phyloP scores from a whole-genome alignment of 345 rosid genomes.

The Eucalyptus pauciflora region DNA sequence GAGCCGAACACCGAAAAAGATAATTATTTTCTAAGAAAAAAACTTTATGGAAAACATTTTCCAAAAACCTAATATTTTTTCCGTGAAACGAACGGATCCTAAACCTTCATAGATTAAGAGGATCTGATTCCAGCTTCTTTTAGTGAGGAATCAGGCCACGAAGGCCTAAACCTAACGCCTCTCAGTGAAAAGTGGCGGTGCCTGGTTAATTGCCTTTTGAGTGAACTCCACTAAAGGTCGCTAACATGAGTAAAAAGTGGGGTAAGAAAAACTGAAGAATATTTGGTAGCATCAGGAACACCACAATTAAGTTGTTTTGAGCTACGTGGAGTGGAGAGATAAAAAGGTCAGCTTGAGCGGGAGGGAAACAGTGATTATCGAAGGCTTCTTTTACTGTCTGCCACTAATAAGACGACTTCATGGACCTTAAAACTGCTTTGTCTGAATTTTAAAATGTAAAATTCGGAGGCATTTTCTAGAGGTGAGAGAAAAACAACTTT shows the following conservation, averaged over 20 bases:
- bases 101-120: background rate
- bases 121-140: background rate
- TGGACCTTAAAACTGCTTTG: too few relatives aligned
- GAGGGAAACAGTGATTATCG: background rate
- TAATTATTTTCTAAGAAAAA: too few relatives aligned
- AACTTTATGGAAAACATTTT: too few relatives aligned
- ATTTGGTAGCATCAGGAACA: background rate
- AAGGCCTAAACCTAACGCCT: background rate
- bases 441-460: accelerated
- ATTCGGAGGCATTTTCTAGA: too few relatives aligned
- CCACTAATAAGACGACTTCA: background rate
- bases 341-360: background rate
- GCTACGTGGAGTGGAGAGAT: background rate
- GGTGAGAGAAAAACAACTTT: too few relatives aligned
- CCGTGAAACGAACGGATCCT: too few relatives aligned
- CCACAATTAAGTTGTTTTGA: background rate
- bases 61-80: too few relatives aligned
- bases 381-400: background rate
- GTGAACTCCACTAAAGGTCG: background rate
- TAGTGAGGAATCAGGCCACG: background rate
- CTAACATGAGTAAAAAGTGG: background rate
- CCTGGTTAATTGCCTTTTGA: background rate
- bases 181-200: background rate
- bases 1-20: too few relatives aligned
- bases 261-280: background rate